These are phyloP conservation scores for Kluyveromyces siamensis DNA, from an alignment of 805 yeast genomes.

Conservation along the genomic window DNA sequence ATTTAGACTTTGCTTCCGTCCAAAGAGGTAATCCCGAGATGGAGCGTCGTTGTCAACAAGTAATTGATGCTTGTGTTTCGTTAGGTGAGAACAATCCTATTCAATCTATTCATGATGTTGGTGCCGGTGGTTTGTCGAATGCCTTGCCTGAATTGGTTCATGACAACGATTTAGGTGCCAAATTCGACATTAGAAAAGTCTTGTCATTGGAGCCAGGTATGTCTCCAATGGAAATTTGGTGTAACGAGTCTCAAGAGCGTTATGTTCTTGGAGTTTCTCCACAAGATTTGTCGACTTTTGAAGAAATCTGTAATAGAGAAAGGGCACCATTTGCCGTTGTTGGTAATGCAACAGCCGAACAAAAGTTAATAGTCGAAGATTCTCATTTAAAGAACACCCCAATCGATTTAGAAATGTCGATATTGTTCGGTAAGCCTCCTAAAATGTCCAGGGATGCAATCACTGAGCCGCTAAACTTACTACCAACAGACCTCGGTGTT, in stretches of 20 bases:
- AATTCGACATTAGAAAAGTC: constrained; percentile 82
- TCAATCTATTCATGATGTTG: constrained; percentile 95
- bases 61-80: constrained; percentile 87
- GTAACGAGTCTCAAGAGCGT: constrained; percentile 98
- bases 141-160: constrained; percentile 97
- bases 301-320: constrained; percentile 82
- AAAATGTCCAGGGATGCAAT: constrained; percentile 74
- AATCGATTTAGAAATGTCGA: constrained; percentile 91
- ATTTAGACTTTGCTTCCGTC: constrained; percentile 94
- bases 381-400: constrained; percentile 71
- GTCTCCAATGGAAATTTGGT: constrained; percentile 99
- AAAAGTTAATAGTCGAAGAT: constrained; percentile 75
- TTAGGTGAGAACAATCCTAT: constrained; percentile 72
- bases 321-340: constrained; percentile 95
- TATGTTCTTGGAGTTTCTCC: constrained; percentile 89
- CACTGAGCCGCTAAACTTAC: constrained; percentile 49
- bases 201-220: constrained; percentile 91
- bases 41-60: constrained; percentile 98
- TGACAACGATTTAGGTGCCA: constrained; percentile 93
- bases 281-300: constrained; percentile 61
- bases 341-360: constrained; percentile 85
- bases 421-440: constrained; percentile 95
- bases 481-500: constrained; percentile 28
- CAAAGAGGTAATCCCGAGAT: constrained; percentile 99
- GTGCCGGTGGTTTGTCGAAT: constrained; percentile 98